phyloP scores from a whole-genome alignment of 805 yeast genomes.

The Metschnikowia santaceciliae region DNA sequence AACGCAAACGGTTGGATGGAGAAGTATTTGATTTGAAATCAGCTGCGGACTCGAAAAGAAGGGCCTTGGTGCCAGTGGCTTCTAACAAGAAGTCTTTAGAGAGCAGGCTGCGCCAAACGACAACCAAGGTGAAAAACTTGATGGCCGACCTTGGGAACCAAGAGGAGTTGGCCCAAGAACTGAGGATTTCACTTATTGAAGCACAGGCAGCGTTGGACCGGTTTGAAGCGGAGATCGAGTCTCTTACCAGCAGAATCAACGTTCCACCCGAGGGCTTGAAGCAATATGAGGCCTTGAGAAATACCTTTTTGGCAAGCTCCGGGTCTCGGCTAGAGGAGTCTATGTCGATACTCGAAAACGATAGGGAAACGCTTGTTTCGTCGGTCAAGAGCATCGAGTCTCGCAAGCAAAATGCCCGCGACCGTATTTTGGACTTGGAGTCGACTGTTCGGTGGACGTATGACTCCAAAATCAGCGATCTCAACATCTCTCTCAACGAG shows the following conservation, averaged over 20 bases:
- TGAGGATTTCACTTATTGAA: background rate
- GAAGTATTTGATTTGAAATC: conserved; percentile 32
- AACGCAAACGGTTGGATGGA: conserved; percentile 38
- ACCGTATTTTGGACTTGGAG: conserved; percentile 40
- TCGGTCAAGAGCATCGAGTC: conserved; percentile 21
- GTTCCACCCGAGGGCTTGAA: conserved; percentile 49
- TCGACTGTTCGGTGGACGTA: conserved; percentile 31
- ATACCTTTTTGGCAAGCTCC: conserved; percentile 47
- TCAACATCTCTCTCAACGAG: conserved; percentile 29
- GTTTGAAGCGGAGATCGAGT: conserved; percentile 24
- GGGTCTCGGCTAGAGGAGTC: conserved; percentile 59
- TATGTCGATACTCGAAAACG: conserved; percentile 37
- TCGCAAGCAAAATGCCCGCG: conserved; percentile 35
- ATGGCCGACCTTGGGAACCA: conserved; percentile 53
- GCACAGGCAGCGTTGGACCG: conserved; percentile 25
- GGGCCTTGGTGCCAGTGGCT: conserved; percentile 57
- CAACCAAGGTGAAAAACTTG: conserved; percentile 48
- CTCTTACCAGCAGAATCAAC: conserved; percentile 16
- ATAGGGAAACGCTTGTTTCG: conserved; percentile 40
- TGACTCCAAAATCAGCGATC: conserved; percentile 29
- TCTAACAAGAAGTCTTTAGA: conserved; percentile 49
- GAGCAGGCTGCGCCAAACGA: conserved; percentile 44
- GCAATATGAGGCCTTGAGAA: conserved; percentile 58
- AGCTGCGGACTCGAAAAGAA: conserved; percentile 42
- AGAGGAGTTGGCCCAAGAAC: conserved; percentile 28